Evolutionary conservation across 768 basidiomycete species (phyloP).

Genomic region (Mycena alexandri): DNA sequence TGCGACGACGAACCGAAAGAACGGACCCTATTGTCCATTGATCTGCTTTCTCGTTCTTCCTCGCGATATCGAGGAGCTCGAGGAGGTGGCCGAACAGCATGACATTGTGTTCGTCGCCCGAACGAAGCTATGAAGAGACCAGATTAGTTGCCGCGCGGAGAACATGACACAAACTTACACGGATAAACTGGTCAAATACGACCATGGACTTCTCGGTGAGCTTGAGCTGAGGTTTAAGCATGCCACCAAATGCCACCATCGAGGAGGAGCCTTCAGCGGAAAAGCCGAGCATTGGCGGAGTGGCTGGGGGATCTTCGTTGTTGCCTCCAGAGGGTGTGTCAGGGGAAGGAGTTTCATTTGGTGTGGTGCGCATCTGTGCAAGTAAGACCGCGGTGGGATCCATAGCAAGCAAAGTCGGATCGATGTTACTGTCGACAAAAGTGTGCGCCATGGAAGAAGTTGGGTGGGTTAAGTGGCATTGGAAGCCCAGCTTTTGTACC

Average conservation of each 20-base stretch:
- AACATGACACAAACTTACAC: too few species aligned
- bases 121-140: neutral
- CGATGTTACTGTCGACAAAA: neutral
- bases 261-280: neutral
- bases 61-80: neutral
- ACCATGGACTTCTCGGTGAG: neutral
- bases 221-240: neutral
- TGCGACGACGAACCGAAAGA: neutral
- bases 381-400: neutral
- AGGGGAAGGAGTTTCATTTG: too few species aligned
- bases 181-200: slow-evolving; percentile 1
- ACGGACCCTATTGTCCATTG: neutral
- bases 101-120: neutral
- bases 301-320: neutral
- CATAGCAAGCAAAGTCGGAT: neutral
- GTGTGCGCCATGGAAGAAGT: neutral
- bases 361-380: neutral
- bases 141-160: neutral
- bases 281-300: too few species aligned
- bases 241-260: neutral
- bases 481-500: too few species aligned
- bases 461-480: too few species aligned
- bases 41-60: neutral
- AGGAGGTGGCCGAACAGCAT: neutral
- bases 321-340: too few species aligned